These are phyloP conservation scores for Phytophthora macrochlamydospora DNA, from an alignment of 352 stramenopile species.

Conservation along the genomic window DNA sequence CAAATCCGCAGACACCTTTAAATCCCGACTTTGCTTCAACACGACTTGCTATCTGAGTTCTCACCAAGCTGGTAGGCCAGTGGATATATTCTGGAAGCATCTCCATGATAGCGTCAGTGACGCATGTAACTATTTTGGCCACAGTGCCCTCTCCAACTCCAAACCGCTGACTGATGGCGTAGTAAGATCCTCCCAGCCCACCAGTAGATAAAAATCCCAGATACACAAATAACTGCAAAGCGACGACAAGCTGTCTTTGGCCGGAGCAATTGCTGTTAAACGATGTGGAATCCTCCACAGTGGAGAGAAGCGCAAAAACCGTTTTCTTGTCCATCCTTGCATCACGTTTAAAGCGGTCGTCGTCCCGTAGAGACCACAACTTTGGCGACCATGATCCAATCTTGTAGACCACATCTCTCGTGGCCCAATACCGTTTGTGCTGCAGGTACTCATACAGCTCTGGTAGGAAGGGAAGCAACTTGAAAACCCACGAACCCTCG, in stretches of 20 bases:
- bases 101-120: not conserved
- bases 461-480: not conserved
- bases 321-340: not conserved
- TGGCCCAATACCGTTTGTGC: not conserved
- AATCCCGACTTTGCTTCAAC: not conserved
- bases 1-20: not conserved
- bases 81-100: not conserved
- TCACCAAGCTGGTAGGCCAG: not conserved
- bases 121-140: not conserved
- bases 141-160: not conserved
- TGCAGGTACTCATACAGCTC: not conserved
- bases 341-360: not conserved
- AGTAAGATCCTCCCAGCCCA: not conserved
- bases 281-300: not conserved
- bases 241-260: not conserved
- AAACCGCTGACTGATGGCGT: not conserved
- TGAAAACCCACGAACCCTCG: not conserved
- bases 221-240: not conserved
- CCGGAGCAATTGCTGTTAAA: not conserved
- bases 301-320: not conserved
- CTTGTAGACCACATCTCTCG: not conserved
- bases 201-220: not conserved
- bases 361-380: not conserved
- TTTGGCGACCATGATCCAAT: too few relatives aligned
- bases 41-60: not conserved